phyloP scores from a whole-genome alignment of 2,329 filamentous ascomycete genomes.

The Eurotiales sp. region DNA sequence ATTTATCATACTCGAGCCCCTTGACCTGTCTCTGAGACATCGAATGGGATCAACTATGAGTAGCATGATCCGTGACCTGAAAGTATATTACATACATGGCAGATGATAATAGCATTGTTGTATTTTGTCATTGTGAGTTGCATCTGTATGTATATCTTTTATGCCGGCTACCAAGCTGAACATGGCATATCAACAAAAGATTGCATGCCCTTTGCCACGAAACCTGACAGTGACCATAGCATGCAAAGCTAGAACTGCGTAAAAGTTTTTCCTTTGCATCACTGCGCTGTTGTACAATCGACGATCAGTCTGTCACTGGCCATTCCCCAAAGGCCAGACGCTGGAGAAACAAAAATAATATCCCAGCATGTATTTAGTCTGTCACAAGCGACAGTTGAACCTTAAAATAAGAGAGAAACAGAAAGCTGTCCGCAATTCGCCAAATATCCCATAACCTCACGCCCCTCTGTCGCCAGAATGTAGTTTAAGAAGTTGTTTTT shows the following conservation, averaged over 20 bases:
- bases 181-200: too few relatives aligned
- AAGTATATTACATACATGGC: too few relatives aligned
- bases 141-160: too few relatives aligned
- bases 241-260: neutral
- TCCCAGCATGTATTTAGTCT: neutral
- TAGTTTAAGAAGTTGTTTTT: neutral
- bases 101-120: too few relatives aligned
- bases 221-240: neutral
- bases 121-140: too few relatives aligned
- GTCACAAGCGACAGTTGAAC: neutral
- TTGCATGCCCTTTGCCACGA: neutral
- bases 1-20: too few relatives aligned
- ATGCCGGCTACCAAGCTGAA: too few relatives aligned
- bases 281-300: constrained; percentile 4
- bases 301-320: neutral
- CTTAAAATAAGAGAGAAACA: too few relatives aligned
- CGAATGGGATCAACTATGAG: too few relatives aligned
- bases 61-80: too few relatives aligned
- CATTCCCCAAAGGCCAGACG: neutral
- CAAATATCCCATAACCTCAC: neutral
- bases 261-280: neutral
- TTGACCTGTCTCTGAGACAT: too few relatives aligned
- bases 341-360: neutral
- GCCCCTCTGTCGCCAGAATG: neutral
- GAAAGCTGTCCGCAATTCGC: neutral